Evolutionary conservation across 805 yeast genomes (phyloP), one percentile per base, ranked within the genome.

Genomic region (Ascoidea tarda): DNA sequence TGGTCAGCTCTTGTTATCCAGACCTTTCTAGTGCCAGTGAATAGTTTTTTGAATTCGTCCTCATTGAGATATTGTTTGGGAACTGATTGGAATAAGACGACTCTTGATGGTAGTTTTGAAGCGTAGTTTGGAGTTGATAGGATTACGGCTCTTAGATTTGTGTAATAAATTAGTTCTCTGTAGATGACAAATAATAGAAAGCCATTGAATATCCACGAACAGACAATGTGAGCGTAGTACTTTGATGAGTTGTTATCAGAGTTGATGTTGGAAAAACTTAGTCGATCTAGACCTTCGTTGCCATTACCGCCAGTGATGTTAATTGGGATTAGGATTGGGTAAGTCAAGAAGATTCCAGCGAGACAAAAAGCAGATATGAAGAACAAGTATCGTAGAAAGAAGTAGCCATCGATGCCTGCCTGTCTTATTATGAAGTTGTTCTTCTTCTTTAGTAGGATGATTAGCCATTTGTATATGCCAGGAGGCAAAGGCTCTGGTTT

Each of bases 351-450:
- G 52, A 79, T 65, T 5, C 87, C 85, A 48, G 79, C 68, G 1
- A 80, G 72, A 53, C 81, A 78, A 46, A 80, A 63, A 5, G 70
- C 55, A 10, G 77, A 69, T 57, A 87, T 69, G 45, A 84, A 61
- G 50, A 77, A 73, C 33, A 93, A 66, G 63, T 85, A 93, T 58
- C 99, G 74, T 56, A 89, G 68, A 65, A 90, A 91, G 63, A 93
- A 82, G 69, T 87, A 91, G 5, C 96, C 97, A 64, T 91, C 98
- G n/a, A 91, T 64, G 16, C 97, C 98, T 21, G 93, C 84, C 61
- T 91, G 95, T 58, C 83, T 81, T 54, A 91, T 78, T 52, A 90
- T 73, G 62, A 86, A 86, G 49, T 84, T 70, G 53, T 86, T 89
- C 0, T 87, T 78, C 62, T 85, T 82, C 49, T 75, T 68, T 50